These are phyloP conservation scores for Coemansia sp. DNA, from an alignment of 192 early-diverging fungal genomes.

Conservation along the genomic window DNA sequence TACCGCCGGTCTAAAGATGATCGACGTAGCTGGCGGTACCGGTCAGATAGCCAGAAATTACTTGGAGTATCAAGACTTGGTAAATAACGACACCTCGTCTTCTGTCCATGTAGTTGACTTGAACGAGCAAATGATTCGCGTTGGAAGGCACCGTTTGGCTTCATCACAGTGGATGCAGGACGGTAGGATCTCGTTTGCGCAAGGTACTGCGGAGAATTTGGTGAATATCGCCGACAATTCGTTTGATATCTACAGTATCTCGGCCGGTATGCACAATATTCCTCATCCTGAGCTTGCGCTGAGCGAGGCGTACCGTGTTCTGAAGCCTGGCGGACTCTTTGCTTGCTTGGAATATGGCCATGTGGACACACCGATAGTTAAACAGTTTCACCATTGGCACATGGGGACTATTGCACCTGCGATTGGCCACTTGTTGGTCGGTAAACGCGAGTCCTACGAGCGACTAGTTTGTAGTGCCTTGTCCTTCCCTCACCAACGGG, in stretches of 20 bases:
- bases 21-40: conserved; percentile 97
- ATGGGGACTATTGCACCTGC: conserved; percentile 88
- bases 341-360: conserved; percentile 90
- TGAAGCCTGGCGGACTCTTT: conserved; percentile 93
- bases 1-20: conserved; percentile 71
- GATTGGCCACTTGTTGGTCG: conserved; percentile 76
- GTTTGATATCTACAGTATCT: conserved; percentile 93
- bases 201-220: conserved; percentile 87
- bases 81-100: conserved; percentile 62
- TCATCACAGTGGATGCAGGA: conserved; percentile 46
- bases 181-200: conserved; percentile 69
- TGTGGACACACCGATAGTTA: conserved; percentile 81
- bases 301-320: conserved; percentile 84
- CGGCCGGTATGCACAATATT: conserved; percentile 97
- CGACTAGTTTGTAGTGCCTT: conserved; percentile 90
- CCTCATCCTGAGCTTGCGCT: conserved; percentile 87
- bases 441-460: conserved; percentile 87
- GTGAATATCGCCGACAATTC: conserved; percentile 71
- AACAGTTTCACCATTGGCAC: conserved; percentile 79
- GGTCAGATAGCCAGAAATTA: conserved; percentile 94
- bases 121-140: conserved; percentile 91
- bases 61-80: conserved; percentile 74
- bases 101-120: conserved; percentile 91
- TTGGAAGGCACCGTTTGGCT: conserved; percentile 73
- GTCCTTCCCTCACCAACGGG: conserved; percentile 82